phyloP scores from a whole-genome alignment of 352 stramenopile species.

The Phytophthora ohioensis region DNA sequence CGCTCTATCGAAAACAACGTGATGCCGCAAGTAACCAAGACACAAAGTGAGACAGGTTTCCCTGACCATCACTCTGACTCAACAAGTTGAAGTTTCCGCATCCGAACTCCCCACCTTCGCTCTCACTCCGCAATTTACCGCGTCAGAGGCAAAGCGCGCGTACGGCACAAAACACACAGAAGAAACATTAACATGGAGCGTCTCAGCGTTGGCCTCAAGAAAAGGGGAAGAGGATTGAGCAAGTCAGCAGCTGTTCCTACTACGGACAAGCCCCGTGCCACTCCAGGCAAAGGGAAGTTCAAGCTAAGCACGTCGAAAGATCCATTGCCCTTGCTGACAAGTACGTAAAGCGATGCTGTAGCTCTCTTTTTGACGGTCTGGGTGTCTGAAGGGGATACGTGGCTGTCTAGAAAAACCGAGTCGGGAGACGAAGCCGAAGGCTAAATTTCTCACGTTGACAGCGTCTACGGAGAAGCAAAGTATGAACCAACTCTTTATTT shows the following conservation, averaged over 20 bases:
- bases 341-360: constrained; percentile 24
- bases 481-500: constrained; percentile 18
- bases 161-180: background rate
- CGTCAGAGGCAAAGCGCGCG: constrained; percentile 12
- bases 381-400: background rate
- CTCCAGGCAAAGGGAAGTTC: constrained; percentile 31
- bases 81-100: constrained; percentile 42
- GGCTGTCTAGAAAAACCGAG: constrained; percentile 26
- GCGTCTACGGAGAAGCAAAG: constrained; percentile 21
- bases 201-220: constrained; percentile 12
- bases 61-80: constrained; percentile 49
- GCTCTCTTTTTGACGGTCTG: background rate
- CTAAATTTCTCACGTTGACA: constrained; percentile 22
- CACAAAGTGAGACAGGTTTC: constrained; percentile 33
- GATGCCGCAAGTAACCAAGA: constrained; percentile 4
- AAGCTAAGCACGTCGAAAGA: constrained; percentile 33
- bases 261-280: background rate
- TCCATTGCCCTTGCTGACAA: constrained; percentile 25
- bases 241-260: background rate
- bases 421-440: constrained; percentile 30
- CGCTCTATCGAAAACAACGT: constrained; percentile 56
- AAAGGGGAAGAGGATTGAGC: background rate
- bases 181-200: constrained; percentile 28
- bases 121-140: constrained; percentile 40
- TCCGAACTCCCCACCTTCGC: constrained; percentile 1